Evolutionary conservation across 1,139 yeast genomes (phyloP).

Genomic region (Candida pseudoviswanathii): DNA sequence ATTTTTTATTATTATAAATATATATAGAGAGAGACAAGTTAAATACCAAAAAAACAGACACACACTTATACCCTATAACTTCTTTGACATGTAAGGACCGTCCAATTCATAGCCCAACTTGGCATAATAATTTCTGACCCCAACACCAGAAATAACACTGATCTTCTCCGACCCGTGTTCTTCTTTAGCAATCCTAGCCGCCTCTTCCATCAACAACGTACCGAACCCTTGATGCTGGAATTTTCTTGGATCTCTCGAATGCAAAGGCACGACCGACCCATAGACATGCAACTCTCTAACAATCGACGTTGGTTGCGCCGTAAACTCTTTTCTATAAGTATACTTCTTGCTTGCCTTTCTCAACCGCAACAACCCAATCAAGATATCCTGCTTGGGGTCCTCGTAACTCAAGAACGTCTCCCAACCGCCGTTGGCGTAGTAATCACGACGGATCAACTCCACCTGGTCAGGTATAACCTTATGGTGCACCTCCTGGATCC

Average conservation of each 20-base stretch:
- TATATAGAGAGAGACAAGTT: not conserved
- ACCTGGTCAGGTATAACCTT: constrained; percentile 97
- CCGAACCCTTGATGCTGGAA: constrained; percentile 99
- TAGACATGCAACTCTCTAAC: constrained; percentile 96
- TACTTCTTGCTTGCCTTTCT: constrained; percentile 88
- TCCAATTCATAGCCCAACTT: constrained; percentile 88
- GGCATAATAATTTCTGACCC: constrained; percentile 94
- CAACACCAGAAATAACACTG: constrained; percentile 95
- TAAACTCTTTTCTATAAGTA: constrained; percentile 89
- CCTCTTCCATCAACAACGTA: constrained; percentile 96
- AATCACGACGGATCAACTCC: constrained; percentile 92
- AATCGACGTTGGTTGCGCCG: constrained; percentile 81
- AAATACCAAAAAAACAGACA: constrained; percentile 1
- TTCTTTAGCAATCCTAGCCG: constrained; percentile 91
- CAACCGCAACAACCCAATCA: constrained; percentile 85
- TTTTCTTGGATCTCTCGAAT: constrained; percentile 96
- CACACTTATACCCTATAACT: constrained; percentile 7
- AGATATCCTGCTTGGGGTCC: constrained; percentile 95
- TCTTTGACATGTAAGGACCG: constrained; percentile 89
- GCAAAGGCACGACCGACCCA: constrained; percentile 96
- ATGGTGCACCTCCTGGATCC: constrained; percentile 97
- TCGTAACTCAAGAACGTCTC: constrained; percentile 95
- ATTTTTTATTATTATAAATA: not conserved
- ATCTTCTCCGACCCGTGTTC: constrained; percentile 93
- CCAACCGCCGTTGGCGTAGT: constrained; percentile 99